Evolutionary conservation across 2,329 filamentous ascomycete genomes (phyloP).

Genomic region (Seiridium cupressi): DNA sequence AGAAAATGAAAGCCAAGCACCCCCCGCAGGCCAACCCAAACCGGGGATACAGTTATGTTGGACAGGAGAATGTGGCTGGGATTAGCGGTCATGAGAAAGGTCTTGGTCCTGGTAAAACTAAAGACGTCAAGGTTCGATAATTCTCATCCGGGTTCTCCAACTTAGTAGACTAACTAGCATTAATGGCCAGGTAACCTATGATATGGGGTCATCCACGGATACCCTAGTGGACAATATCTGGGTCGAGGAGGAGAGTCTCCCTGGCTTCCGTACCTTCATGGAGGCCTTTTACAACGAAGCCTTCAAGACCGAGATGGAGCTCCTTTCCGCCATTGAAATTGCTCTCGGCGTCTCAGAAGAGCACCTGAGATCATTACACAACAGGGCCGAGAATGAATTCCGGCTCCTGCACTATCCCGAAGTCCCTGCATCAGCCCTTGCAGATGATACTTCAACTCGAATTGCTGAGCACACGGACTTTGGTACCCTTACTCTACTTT

Average conservation of each 20-base stretch:
- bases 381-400: conserved; percentile 1
- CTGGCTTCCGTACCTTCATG: background rate
- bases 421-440: conserved; percentile 12
- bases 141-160: too few relatives aligned
- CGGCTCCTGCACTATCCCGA: background rate
- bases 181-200: background rate
- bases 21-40: background rate
- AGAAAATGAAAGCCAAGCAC: background rate
- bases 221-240: background rate
- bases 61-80: background rate
- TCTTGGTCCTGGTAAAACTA: background rate
- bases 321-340: background rate
- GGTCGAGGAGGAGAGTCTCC: background rate
- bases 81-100: background rate
- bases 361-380: background rate
- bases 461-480: conserved; percentile 19
- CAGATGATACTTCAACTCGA: background rate
- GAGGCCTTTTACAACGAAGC: background rate
- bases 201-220: background rate
- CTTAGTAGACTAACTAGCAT: too few relatives aligned
- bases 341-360: background rate
- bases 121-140: background rate
- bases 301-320: background rate
- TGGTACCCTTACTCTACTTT: conserved; percentile 22
- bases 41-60: background rate